Evolutionary conservation across 768 basidiomycete species (phyloP).

Genomic region (Macrolepiota fuliginosa): DNA sequence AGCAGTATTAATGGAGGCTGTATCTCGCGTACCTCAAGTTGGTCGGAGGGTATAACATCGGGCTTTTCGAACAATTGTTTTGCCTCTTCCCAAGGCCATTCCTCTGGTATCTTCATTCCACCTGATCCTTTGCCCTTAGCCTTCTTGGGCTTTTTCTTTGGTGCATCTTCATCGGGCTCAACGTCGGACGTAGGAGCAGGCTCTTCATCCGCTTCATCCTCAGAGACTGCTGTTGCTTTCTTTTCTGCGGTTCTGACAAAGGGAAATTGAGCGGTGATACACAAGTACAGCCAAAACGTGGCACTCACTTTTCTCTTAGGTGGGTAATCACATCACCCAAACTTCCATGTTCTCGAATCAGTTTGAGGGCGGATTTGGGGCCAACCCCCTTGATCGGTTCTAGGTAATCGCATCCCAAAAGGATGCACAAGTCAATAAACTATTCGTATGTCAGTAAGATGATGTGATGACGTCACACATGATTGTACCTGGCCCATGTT

Average conservation of each 20-base stretch:
- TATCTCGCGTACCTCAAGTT: conserved; percentile 78
- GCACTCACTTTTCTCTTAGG: conserved; percentile 68
- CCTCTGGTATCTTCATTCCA: conserved; percentile 81
- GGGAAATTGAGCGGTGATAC: not conserved
- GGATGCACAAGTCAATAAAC: conserved; percentile 96
- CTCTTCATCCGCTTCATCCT: conserved; percentile 25
- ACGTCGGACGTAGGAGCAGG: conserved; percentile 13
- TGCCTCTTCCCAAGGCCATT: conserved; percentile 97
- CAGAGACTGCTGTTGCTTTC: conserved; percentile 32
- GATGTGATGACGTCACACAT: not conserved
- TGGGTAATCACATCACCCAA: conserved; percentile 75
- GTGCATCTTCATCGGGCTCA: conserved; percentile 19
- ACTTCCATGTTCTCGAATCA: conserved; percentile 77
- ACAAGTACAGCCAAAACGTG: not conserved
- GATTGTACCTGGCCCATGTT: conserved; percentile 76
- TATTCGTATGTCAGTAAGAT: conserved; percentile 26
- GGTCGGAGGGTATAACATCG: conserved; percentile 81
- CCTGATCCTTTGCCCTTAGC: conserved; percentile 68
- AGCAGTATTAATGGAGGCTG: not conserved
- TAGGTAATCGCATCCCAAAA: conserved; percentile 97
- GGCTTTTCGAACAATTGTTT: conserved; percentile 88
- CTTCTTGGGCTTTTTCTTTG: conserved; percentile 41
- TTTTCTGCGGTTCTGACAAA: conserved; percentile 40
- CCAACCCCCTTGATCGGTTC: conserved; percentile 98
- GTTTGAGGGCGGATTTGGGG: conserved; percentile 92